Base-by-base conservation (phyloP, 768 basidiomycete species). In the Chalciporus sphaerocephalus region DNA sequence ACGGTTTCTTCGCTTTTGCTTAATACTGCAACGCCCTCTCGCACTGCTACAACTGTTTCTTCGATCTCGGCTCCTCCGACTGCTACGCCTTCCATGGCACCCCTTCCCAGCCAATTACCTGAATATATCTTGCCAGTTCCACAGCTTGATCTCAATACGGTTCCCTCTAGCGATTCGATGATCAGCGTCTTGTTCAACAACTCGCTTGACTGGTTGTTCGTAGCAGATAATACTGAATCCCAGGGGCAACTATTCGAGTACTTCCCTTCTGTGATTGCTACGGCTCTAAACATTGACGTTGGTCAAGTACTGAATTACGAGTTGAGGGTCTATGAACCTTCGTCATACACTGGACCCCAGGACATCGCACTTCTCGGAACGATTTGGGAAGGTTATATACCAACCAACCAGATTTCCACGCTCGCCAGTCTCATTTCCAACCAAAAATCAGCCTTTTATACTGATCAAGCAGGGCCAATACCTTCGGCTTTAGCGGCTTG, bases 221-320 rank as follows among this genome's bases (percentile, higher is more conserved):
- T 92, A 4, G 78, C 81, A 32, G 52, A 53, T 12, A 80, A 71
- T 48, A 47, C 65, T 7, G 70, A 83, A 44, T 76, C 87, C 1
- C 73, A 79, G 2, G 83, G 75, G 38, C 90, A 97, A 68, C 73
- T 98, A 34, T 88, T 97, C 58, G 79, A 76, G 11, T 85, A 74
- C 57, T 68, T 85, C 44, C 89, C 91, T 1, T 21, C 57, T 0
- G 60, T 83, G 44, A 53, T 86, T 42, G 50, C 69, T 22, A 56
- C 59, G 2, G 72, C 81, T 3, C 69, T 85, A 21, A 54, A 53
- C 20, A 64, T 82, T 16, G n/a, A 46, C 44, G n/a, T n/a, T n/a
- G n/a, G n/a, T n/a, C n/a, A n/a, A n/a, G n/a, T n/a, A n/a, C n/a
- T n/a, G n/a, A n/a, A n/a, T n/a, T n/a, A n/a, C n/a, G n/a, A n/a